phyloP scores from a whole-genome alignment of 208 protist species.

The Crithidia thermophila region DNA sequence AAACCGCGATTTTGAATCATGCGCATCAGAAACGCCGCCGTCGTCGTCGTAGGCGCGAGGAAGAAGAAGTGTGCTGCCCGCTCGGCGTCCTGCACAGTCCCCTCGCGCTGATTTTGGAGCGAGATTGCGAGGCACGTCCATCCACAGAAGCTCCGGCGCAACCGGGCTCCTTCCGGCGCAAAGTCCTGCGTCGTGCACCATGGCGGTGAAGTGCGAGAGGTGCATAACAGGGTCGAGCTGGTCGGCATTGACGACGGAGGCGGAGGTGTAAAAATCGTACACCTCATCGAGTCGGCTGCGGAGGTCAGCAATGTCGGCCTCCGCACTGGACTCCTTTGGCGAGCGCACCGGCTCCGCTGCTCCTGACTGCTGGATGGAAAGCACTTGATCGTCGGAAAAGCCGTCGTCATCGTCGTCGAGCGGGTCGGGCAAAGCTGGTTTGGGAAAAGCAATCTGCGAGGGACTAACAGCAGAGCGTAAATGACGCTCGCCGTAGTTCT shows the following conservation, averaged over 20 bases:
- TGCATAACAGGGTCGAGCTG: constrained; percentile 53
- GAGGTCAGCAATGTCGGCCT: constrained; percentile 18
- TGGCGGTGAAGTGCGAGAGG: constrained; percentile 46
- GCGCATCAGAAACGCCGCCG: neutral
- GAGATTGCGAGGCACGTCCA: constrained; percentile 51
- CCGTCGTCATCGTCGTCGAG: neutral
- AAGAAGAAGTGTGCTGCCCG: constrained; percentile 15
- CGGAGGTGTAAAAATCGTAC: constrained; percentile 61
- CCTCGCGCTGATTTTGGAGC: neutral
- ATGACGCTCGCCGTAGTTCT: neutral
- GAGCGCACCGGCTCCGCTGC: neutral
- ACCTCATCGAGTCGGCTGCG: constrained; percentile 36
- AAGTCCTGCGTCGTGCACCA: constrained; percentile 54
- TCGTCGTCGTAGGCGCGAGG: constrained; percentile 9
- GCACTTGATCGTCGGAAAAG: neutral
- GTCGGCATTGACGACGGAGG: constrained; percentile 17
- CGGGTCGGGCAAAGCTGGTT: neutral
- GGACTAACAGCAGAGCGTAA: neutral
- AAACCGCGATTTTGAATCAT: constrained; percentile 29
- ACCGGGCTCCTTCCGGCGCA: constrained; percentile 27
- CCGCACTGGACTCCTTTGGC: too few species aligned
- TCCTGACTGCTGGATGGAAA: neutral
- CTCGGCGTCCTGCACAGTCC: neutral
- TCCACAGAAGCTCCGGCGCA: constrained; percentile 67
- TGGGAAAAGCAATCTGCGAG: too few species aligned